Evolutionary conservation across 2,329 filamentous ascomycete species (phyloP).

Genomic region (Beauveria pseudobassiana): DNA sequence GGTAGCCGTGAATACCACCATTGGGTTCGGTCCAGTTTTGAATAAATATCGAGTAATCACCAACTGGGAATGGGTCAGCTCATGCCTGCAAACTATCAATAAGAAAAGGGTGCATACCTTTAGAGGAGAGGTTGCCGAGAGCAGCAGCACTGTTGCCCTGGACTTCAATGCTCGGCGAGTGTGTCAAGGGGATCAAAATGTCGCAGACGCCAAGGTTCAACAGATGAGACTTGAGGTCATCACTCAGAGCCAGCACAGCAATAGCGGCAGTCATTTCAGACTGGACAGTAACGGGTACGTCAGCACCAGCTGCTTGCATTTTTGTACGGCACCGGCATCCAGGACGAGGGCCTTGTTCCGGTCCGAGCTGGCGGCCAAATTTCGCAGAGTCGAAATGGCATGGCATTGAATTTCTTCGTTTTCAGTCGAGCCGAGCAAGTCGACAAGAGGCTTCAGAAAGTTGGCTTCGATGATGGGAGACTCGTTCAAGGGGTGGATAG

Average conservation of each 20-base stretch:
- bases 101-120: slow-evolving; percentile 53
- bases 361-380: slow-evolving; percentile 92
- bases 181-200: slow-evolving; percentile 88
- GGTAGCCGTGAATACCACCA: slow-evolving; percentile 91
- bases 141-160: slow-evolving; percentile 97
- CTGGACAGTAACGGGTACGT: slow-evolving; percentile 89
- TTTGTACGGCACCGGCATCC: slow-evolving; percentile 93
- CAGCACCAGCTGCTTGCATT: slow-evolving; percentile 94
- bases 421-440: slow-evolving; percentile 87
- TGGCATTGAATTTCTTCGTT: slow-evolving; percentile 99
- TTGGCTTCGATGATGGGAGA: slow-evolving; percentile 97
- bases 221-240: slow-evolving; percentile 88
- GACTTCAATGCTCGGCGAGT: slow-evolving; percentile 93
- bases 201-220: slow-evolving; percentile 92
- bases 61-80: slow-evolving; percentile 50
- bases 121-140: slow-evolving; percentile 90
- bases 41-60: slow-evolving; percentile 93
- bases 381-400: slow-evolving; percentile 92
- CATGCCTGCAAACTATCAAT: too few species aligned
- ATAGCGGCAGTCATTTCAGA: slow-evolving; percentile 99
- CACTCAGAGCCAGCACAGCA: slow-evolving; percentile 87
- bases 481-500: slow-evolving; percentile 95
- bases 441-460: slow-evolving; percentile 88
- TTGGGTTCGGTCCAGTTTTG: slow-evolving; percentile 89
- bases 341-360: slow-evolving; percentile 97